Evolutionary conservation across 2,329 filamentous ascomycete species (phyloP).

Genomic region (Penicillium glabrum): DNA sequence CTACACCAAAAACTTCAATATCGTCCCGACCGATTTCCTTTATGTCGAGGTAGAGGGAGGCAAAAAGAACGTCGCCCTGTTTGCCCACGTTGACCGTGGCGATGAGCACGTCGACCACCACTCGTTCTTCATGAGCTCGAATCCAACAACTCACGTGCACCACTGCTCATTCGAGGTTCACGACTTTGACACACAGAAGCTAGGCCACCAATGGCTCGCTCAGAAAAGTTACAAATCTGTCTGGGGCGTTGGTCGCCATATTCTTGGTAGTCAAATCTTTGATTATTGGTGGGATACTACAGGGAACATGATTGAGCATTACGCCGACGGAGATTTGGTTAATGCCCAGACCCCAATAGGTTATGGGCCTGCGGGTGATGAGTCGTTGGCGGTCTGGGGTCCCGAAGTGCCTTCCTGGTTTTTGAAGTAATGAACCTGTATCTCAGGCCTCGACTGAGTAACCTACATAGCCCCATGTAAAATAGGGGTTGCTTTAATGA

Average conservation of each 20-base stretch:
- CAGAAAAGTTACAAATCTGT: constrained; percentile 46
- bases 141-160: constrained; percentile 45
- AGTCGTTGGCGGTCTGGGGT: constrained; percentile 37
- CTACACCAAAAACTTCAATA: constrained; percentile 32
- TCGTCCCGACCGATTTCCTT: constrained; percentile 33
- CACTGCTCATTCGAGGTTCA: constrained; percentile 54
- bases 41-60: constrained; percentile 19
- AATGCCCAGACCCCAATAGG: constrained; percentile 41
- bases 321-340: constrained; percentile 55
- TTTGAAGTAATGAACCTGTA: constrained; percentile 23
- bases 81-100: constrained; percentile 54
- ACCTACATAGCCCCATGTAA: too few species aligned
- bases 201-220: constrained; percentile 54
- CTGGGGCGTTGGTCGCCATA: constrained; percentile 55
- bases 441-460: background rate
- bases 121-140: constrained; percentile 49
- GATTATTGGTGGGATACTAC: constrained; percentile 53
- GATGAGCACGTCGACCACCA: constrained; percentile 52
- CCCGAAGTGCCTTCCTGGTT: constrained; percentile 35
- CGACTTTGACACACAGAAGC: constrained; percentile 53
- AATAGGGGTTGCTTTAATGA: too few species aligned
- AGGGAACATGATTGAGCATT: constrained; percentile 39
- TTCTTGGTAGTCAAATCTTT: constrained; percentile 54
- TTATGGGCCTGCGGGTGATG: constrained; percentile 32
- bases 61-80: constrained; percentile 40